phyloP scores from a whole-genome alignment of 805 yeast genomes.

The Monosporozyma aerobia region DNA sequence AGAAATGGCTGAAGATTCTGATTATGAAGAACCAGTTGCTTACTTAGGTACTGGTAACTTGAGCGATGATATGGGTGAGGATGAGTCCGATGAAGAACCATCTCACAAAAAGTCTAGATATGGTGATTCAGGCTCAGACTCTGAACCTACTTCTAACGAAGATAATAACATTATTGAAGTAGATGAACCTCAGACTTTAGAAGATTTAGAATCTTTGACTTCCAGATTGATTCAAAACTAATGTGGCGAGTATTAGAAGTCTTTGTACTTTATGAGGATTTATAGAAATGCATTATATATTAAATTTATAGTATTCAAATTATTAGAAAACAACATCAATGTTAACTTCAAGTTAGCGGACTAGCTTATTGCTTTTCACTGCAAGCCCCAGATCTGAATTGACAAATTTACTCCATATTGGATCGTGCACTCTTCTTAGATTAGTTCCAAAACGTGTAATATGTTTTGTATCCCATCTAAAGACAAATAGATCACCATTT shows the following conservation, averaged over 20 bases:
- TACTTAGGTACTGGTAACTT: slow-evolving; percentile 29
- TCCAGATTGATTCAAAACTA: slow-evolving; percentile 32
- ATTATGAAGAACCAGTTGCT: slow-evolving; percentile 23
- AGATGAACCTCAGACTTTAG: slow-evolving; percentile 83
- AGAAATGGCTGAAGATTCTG: slow-evolving; percentile 17
- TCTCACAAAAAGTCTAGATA: slow-evolving; percentile 22
- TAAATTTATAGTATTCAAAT: neutral
- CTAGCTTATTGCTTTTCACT: slow-evolving; percentile 5
- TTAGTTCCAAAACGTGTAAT: slow-evolving; percentile 10
- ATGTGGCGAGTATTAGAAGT: neutral
- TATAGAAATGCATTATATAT: slow-evolving; percentile 1
- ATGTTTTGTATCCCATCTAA: slow-evolving; percentile 15
- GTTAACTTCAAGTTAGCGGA: neutral
- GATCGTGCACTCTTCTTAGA: slow-evolving; percentile 19
- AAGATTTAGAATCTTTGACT: slow-evolving; percentile 87
- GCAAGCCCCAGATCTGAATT: slow-evolving; percentile 17
- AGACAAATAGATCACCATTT: slow-evolving; percentile 11
- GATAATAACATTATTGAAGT: slow-evolving; percentile 50
- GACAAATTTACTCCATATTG: slow-evolving; percentile 25
- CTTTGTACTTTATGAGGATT: neutral
- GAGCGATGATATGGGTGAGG: slow-evolving; percentile 36
- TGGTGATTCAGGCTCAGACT: neutral
- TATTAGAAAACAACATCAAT: neutral
- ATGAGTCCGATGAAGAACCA: slow-evolving; percentile 12
- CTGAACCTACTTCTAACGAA: slow-evolving; percentile 24